Base-by-base conservation (phyloP, 345 rosid genomes). In the Eucalyptus pauciflora region DNA sequence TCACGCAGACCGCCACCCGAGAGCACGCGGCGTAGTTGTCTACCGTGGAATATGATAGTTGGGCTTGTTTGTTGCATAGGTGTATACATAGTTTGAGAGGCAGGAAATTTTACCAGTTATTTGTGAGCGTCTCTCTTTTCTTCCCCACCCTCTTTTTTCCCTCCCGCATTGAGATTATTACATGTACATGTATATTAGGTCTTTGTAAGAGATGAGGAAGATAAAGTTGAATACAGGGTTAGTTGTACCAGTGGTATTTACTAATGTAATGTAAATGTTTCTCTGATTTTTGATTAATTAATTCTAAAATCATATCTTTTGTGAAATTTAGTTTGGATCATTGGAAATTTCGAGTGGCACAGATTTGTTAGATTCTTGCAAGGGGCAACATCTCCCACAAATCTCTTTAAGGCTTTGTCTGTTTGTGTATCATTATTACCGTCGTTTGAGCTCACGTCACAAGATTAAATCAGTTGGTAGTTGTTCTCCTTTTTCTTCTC, bases 171-270 rank as follows among this genome's bases (percentile, higher is more conserved):
- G 29, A 76, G 85, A 58, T 62, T 13, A n/a, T 10, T 60, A 25
- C 89, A 81, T 86, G 87, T 79, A 87, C 88, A 91, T 71, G 92
- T 89, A 89, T 51, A 76, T 87, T 80, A 90, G 89, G 89, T 81
- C 18, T 33, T 80, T 76, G 85, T 83, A 79, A 27, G 41, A 58
- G 87, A 15, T 52, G 24, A 33, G 79, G 69, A 58, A 80, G 88
- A 14, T 62, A 60, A 69, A 76, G 69, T 45, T 85, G 37, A 69
- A 87, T 86, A 37, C 86, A 85, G 48, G 67, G 46, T 50, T 50
- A 86, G 64, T 52, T n/a, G 33, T 87, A 86, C 88, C 41, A 88
- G 86, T 86, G 81, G 85, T 91, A 90, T 51, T n/a, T 41, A 6
- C 85, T 86, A 31, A 31, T 86, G 87, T 88, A 90, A 91, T 86